Evolutionary conservation across 2,329 filamentous ascomycete species (phyloP).

Genomic region (Coniochaeta sp.): DNA sequence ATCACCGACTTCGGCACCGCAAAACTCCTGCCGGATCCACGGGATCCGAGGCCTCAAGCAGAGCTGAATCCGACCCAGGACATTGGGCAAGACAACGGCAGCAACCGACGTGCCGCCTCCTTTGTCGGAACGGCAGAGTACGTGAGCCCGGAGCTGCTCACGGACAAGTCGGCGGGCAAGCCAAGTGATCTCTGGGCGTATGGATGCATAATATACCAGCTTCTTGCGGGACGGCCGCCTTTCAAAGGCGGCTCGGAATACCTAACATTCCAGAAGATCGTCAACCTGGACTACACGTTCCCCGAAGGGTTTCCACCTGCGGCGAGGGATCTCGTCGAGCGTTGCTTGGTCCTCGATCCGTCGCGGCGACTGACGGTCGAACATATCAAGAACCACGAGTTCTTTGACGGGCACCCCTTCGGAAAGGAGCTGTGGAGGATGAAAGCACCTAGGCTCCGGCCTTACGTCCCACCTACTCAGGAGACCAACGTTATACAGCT

Average conservation of each 20-base stretch:
- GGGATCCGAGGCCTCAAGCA: conserved; percentile 36
- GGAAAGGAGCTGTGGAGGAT: conserved; percentile 81
- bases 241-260: conserved; percentile 97
- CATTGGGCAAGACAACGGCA: conserved; percentile 31
- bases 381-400: conserved; percentile 93
- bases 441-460: conserved; percentile 79
- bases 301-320: conserved; percentile 79
- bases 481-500: conserved; percentile 71
- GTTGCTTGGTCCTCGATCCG: conserved; percentile 84
- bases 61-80: conserved; percentile 27
- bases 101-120: conserved; percentile 69
- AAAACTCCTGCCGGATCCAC: conserved; percentile 69
- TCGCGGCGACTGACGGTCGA: conserved; percentile 79
- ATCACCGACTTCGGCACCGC: conserved; percentile 98
- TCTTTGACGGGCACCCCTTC: conserved; percentile 83
- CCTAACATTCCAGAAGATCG: conserved; percentile 96
- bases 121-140: conserved; percentile 98
- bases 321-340: conserved; percentile 83
- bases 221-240: conserved; percentile 88
- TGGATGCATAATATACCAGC: conserved; percentile 94
- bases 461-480: conserved; percentile 70
- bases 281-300: conserved; percentile 89
- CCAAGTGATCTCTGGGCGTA: conserved; percentile 98
- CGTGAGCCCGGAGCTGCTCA: conserved; percentile 93
- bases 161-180: conserved; percentile 95